These are phyloP conservation scores for Psophocarpus tetragonolobus DNA, from an alignment of 306 rosid species.

Conservation along the genomic window DNA sequence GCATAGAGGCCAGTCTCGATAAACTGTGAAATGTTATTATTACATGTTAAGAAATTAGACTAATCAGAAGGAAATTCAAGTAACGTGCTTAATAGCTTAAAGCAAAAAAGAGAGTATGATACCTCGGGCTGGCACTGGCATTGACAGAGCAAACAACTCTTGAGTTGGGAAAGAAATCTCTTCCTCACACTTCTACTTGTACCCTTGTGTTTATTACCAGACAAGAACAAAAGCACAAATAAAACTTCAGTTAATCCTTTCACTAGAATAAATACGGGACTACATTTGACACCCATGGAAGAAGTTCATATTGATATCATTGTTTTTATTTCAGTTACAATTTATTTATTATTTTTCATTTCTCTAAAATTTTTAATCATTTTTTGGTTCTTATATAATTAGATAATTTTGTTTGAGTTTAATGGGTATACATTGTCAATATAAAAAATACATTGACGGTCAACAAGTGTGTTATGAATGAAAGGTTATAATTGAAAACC, in stretches of 20 bases:
- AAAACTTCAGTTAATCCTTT: slow-evolving; percentile 9
- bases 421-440: too few relatives aligned
- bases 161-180: slow-evolving; percentile 48
- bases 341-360: too few relatives aligned
- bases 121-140: slow-evolving; percentile 56
- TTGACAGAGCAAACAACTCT: slow-evolving; percentile 42
- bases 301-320: not conserved
- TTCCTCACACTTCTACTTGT: slow-evolving; percentile 45
- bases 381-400: too few relatives aligned
- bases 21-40: slow-evolving; percentile 36
- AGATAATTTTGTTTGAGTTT: too few relatives aligned
- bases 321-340: too few relatives aligned
- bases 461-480: too few relatives aligned
- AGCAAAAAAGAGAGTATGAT: slow-evolving; percentile 1
- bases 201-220: slow-evolving; percentile 28
- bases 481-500: too few relatives aligned
- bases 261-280: not conserved
- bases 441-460: too few relatives aligned
- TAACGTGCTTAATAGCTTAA: not conserved
- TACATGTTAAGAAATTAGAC: not conserved
- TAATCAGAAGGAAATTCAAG: not conserved
- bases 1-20: slow-evolving; percentile 61
- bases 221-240: not conserved
- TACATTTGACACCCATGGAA: not conserved
- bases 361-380: too few relatives aligned